These are phyloP conservation scores for Fusarium miscanthi DNA, from an alignment of 2,329 filamentous ascomycete genomes.

Conservation along the genomic window DNA sequence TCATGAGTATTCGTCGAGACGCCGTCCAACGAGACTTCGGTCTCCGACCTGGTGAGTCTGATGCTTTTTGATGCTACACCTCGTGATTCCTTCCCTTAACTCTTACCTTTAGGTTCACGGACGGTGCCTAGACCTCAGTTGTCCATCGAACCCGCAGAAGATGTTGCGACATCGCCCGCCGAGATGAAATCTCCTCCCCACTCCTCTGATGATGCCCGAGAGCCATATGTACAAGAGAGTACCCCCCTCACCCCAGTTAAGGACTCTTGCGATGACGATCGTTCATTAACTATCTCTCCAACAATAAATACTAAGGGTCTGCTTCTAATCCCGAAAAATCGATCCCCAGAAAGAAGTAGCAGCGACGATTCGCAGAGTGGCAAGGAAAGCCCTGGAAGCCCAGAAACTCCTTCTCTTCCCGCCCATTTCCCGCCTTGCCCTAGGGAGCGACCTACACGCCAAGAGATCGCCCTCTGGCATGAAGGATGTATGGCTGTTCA, in stretches of 20 bases:
- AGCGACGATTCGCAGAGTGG: conserved; percentile 16
- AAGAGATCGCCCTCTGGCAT: conserved; percentile 31
- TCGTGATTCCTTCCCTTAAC: background rate
- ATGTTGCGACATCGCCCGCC: background rate
- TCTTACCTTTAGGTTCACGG: background rate
- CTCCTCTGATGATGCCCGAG: background rate
- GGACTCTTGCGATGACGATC: background rate
- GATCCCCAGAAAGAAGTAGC: background rate
- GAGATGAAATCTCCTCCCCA: background rate
- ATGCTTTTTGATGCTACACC: background rate
- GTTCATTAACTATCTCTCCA: background rate
- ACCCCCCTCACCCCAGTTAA: background rate
- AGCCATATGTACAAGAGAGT: background rate
- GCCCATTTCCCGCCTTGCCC: conserved; percentile 28
- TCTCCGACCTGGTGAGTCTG: conserved; percentile 13
- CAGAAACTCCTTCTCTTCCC: conserved; percentile 1
- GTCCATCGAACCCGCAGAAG: background rate
- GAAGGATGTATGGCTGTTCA: conserved; percentile 28
- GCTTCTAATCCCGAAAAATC: background rate
- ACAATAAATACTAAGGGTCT: background rate
- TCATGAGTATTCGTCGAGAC: conserved; percentile 12
- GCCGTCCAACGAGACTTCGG: conserved; percentile 22
- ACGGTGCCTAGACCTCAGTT: background rate
- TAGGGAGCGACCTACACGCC: conserved; percentile 4
- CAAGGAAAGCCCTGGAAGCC: background rate